phyloP scores from a whole-genome alignment of 2,329 filamentous ascomycete species.

The Penicillium sp. region DNA sequence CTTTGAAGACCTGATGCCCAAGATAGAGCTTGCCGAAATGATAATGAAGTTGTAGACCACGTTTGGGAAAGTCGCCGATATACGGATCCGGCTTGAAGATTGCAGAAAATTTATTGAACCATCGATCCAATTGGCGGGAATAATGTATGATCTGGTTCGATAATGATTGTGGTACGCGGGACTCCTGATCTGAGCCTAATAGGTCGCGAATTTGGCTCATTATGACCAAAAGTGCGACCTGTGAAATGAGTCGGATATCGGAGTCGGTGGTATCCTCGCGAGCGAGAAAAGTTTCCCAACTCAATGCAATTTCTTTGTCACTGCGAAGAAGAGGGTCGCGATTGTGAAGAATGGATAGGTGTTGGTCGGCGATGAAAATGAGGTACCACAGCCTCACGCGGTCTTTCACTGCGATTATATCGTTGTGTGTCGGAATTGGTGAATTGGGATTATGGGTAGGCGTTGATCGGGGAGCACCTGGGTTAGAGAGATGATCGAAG shows the following conservation, averaged over 20 bases:
- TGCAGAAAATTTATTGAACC: constrained; percentile 28
- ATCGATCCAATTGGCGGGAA: constrained; percentile 30
- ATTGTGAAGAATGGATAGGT: constrained; percentile 39
- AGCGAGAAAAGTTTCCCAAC: constrained; percentile 35
- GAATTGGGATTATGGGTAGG: neutral
- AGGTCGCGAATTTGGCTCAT: constrained; percentile 39
- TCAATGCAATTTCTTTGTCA: constrained; percentile 37
- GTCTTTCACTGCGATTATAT: constrained; percentile 26
- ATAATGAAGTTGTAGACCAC: constrained; percentile 49
- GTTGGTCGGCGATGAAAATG: constrained; percentile 39
- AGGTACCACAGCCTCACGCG: constrained; percentile 38
- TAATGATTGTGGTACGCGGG: constrained; percentile 25
- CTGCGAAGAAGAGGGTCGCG: constrained; percentile 36
- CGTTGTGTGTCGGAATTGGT: constrained; percentile 9
- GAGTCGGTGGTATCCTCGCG: constrained; percentile 34
- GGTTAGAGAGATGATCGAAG: constrained; percentile 35
- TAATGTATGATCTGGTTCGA: constrained; percentile 30
- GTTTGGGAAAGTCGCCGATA: constrained; percentile 49
- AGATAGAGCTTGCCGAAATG: constrained; percentile 52
- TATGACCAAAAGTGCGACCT: constrained; percentile 37
- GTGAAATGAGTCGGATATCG: constrained; percentile 35
- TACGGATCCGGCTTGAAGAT: constrained; percentile 25
- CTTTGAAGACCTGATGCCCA: constrained; percentile 50
- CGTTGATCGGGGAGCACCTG: constrained; percentile 30
- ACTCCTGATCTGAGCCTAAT: constrained; percentile 33